A percentile compares a stretch with the other conserved stretches of the same genome.
phyloP scores from a whole-genome alignment of 768 basidiomycete genomes.

The Lyophyllum atratum region DNA sequence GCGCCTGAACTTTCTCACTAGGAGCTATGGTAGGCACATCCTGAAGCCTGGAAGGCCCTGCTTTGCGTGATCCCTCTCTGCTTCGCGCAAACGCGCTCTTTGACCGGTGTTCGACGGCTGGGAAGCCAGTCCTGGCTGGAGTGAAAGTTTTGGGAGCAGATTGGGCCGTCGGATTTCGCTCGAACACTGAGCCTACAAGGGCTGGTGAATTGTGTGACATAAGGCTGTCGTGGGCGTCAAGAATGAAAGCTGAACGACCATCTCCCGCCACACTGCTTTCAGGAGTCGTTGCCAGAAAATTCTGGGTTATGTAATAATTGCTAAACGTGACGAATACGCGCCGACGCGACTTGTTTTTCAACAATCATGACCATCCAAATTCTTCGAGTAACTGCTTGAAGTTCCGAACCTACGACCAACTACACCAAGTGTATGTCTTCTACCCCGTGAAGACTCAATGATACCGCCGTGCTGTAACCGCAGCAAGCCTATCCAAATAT shows the following conservation, averaged over 20 bases:
- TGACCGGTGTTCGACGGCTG: slow-evolving; percentile 62
- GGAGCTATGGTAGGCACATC: slow-evolving; percentile 30
- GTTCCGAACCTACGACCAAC: too few species aligned
- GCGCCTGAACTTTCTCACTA: background rate
- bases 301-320: slow-evolving; percentile 22
- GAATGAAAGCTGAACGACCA: background rate
- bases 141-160: slow-evolving; percentile 27
- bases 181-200: slow-evolving; percentile 48
- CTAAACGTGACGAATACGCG: background rate
- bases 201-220: slow-evolving; percentile 24
- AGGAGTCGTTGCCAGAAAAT: background rate
- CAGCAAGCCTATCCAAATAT: too few species aligned
- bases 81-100: slow-evolving; percentile 61
- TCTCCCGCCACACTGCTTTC: background rate
- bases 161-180: slow-evolving; percentile 38
- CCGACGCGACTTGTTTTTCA: background rate
- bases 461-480: too few species aligned
- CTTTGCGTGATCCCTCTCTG: slow-evolving; percentile 39
- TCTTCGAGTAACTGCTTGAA: too few species aligned
- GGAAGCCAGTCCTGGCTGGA: slow-evolving; percentile 55
- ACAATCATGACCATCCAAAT: too few species aligned
- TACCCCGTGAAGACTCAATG: too few species aligned
- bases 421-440: too few species aligned
- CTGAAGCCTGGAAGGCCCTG: slow-evolving; percentile 16
- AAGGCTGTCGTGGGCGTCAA: slow-evolving; percentile 1